Conservation (phyloP, 306 rosid genomes). For the Bauhinia variegata region DNA sequence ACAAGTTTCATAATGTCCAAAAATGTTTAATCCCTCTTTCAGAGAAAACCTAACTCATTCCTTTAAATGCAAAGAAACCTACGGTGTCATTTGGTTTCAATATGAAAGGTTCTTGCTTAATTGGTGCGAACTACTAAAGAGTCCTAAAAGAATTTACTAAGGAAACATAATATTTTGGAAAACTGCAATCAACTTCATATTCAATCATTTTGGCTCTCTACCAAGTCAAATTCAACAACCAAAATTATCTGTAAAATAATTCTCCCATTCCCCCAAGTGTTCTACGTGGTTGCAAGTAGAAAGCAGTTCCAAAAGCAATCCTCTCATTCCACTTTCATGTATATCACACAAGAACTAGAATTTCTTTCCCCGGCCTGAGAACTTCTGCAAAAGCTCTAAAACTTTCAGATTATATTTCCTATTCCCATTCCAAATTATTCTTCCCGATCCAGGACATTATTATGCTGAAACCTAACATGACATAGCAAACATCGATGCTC, state of each 20-base stretch:
- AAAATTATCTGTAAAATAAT: too few species aligned
- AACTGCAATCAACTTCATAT: not conserved
- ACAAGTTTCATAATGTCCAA: not conserved
- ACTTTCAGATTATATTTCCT: slow-evolving; percentile 12
- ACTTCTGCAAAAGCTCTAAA: slow-evolving; percentile 15
- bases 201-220: not conserved
- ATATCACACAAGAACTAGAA: not conserved
- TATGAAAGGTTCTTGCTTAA: slow-evolving; percentile 11
- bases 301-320: slow-evolving; percentile 21
- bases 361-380: not conserved
- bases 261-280: too few species aligned
- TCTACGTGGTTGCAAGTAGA: slow-evolving; percentile 14
- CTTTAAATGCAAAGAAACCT: too few species aligned
- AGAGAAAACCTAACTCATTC: not conserved
- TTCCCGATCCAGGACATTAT: slow-evolving; percentile 6
- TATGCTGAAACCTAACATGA: slow-evolving; percentile 15
- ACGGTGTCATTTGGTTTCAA: not conserved
- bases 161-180: too few species aligned
- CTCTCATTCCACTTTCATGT: slow-evolving; percentile 14
- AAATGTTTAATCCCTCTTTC: not conserved
- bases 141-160: slow-evolving; percentile 3
- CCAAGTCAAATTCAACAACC: too few species aligned
- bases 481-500: slow-evolving; percentile 12
- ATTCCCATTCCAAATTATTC: slow-evolving; percentile 14
- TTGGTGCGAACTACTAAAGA: slow-evolving; percentile 21